Conservation (phyloP, 2,329 filamentous ascomycete genomes). For the Zarea fungicola region DNA sequence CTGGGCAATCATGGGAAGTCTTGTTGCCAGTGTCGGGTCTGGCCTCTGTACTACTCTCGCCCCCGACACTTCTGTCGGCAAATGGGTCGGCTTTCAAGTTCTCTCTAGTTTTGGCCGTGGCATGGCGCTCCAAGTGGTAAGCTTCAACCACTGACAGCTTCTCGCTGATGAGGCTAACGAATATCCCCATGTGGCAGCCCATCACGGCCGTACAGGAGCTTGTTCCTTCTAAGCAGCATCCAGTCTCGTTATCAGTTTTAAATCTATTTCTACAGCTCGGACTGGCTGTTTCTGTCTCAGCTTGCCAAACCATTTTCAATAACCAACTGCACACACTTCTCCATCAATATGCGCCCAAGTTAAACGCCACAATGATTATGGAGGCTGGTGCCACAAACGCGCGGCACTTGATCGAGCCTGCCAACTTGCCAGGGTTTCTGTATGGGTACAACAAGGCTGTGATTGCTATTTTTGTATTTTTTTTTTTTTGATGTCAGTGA, state of each 20-base stretch:
- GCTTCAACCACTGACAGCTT: neutral
- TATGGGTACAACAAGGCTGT: conserved; percentile 5
- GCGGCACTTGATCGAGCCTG: neutral
- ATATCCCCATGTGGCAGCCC: neutral
- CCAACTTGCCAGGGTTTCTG: neutral
- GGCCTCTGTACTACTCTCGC: neutral
- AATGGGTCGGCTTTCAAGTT: conserved; percentile 10
- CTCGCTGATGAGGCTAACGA: neutral
- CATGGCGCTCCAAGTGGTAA: conserved; percentile 2
- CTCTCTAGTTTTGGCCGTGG: conserved; percentile 5
- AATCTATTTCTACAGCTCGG: conserved; percentile 11
- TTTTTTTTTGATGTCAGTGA: neutral
- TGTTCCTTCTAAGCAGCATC: neutral
- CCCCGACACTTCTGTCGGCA: neutral
- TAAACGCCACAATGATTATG: neutral
- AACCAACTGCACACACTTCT: neutral
- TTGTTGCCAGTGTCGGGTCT: neutral
- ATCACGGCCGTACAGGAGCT: conserved; percentile 12
- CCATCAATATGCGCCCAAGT: neutral
- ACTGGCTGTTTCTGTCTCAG: conserved; percentile 1
- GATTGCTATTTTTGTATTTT: neutral
- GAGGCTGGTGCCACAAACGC: conserved; percentile 5
- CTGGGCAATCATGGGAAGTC: conserved; percentile 6
- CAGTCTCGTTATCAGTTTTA: neutral
- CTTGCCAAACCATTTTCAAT: conserved; percentile 4